phyloP scores from a whole-genome alignment of 805 yeast genomes.

The Pichia sporocuriosa region DNA sequence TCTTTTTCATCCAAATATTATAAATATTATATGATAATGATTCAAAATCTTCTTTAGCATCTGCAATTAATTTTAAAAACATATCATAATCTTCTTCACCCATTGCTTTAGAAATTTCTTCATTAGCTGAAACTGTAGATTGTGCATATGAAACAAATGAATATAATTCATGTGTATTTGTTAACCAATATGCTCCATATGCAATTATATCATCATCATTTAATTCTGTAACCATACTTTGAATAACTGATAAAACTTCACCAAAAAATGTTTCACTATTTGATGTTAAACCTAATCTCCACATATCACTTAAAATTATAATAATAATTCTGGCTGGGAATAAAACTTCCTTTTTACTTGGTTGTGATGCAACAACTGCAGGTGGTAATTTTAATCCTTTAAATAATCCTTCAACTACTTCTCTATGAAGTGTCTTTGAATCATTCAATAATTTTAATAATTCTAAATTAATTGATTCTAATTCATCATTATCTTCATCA shows the following conservation, averaged over 20 bases:
- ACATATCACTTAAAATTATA: constrained; percentile 90
- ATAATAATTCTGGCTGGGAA: constrained; percentile 96
- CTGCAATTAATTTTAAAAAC: constrained; percentile 80
- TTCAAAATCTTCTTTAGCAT: constrained; percentile 91
- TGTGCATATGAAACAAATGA: constrained; percentile 94
- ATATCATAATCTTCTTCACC: constrained; percentile 85
- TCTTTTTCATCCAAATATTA: constrained; percentile 94
- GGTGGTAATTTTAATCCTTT: constrained; percentile 81
- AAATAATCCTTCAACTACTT: constrained; percentile 79
- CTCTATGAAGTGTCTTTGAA: constrained; percentile 66
- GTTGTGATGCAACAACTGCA: constrained; percentile 75
- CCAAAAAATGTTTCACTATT: constrained; percentile 90
- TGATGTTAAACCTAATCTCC: constrained; percentile 91
- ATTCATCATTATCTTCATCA: constrained; percentile 35
- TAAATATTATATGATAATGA: constrained; percentile 88
- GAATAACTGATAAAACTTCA: constrained; percentile 80
- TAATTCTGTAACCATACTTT: constrained; percentile 68
- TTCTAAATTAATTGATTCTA: constrained; percentile 71
- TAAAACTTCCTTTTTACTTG: constrained; percentile 82
- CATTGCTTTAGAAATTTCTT: constrained; percentile 73
- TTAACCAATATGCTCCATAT: constrained; percentile 95
- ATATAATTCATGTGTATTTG: constrained; percentile 90
- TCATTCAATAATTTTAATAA: constrained; percentile 64
- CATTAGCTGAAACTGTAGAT: constrained; percentile 81
- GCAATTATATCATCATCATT: constrained; percentile 83